Evolutionary conservation across 23 red algal species (phyloP), one percentile per base, ranked within the genome.

Genomic region (Gracilaria domingensis): DNA sequence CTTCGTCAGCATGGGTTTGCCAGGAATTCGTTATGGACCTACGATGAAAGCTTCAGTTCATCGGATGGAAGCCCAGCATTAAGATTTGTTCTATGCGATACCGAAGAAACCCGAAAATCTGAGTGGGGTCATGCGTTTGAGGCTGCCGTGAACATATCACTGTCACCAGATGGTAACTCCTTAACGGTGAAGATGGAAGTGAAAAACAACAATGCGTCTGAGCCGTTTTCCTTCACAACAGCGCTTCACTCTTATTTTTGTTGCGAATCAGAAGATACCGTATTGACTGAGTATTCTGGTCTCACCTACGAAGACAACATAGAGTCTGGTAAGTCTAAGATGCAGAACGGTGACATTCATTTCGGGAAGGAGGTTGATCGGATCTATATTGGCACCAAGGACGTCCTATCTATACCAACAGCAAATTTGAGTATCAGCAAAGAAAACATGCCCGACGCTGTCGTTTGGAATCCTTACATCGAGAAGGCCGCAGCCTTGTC

Each of bases 401-500:
- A 64, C 51, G 35, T 11, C 23, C 40, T 93, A 24, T 77, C 79
- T 34, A 29, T 89, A 28, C 72, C 86, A 17, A 37, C 67, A 66
- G 57, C 79, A 51, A 83, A 83, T 57, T 38, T 79, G 40, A 75
- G 65, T 24, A 50, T 82, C 24, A 40, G 17, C 13, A 82, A 84
- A 39, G 39, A 75, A 7, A 81, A 94, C 40, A 82, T 98, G 48
- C 91, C 91, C 74, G 95, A 98, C 30, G 85, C 84, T 18, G 91
- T 98, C 44, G 87, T 98, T 16, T 98, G 95, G 95, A 98, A 98
- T 66, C 95, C 95, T n/a, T 61, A 89, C 38, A 56, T 89, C 38
- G 91, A 94, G 50, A 98, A 98, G 75, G 54, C 91, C 3, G 66
- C 85, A 48, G 91, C 76, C 4, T 30, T 98, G 72, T 64, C 85